Evolutionary conservation across 352 stramenopile species (phyloP), one percentile per base, ranked within the genome.

Genomic region (Blastocystis sp.): DNA sequence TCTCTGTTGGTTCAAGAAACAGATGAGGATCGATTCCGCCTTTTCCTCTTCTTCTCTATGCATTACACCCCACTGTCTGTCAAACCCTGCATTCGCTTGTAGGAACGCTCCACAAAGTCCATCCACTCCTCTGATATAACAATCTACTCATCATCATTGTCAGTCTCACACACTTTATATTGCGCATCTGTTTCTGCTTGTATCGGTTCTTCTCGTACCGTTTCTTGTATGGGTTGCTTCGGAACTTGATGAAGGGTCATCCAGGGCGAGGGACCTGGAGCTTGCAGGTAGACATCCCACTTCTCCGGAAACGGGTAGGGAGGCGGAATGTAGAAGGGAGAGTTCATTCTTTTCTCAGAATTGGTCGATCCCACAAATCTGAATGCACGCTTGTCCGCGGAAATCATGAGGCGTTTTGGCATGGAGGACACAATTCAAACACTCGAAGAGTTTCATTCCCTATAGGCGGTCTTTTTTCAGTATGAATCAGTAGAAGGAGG

Each of bases 271-370:
- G 28, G 5, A 28, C 21, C 23, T 21, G 21, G 9, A 43, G 19
- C 52, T 66, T 81, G 21, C 2, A 10, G 14, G 45, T 34, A 10
- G 17, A 41, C 40, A 9, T 61, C 40, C 56, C 56, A 66, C 9
- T 38, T 28, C n/a, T 81, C 71, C 19, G 71, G 71, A 66, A 81
- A 81, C 0, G 71, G 71, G 62, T 65, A 81, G 7, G 71, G 71
- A 67, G 71, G 71, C 28, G 71, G 71, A 66, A 81, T 34, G 53
- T 74, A 74, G 23, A 34, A 48, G 17, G 1, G 7, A n/a, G 17
- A 48, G 21, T 74, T 34, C 64, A 74, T 74, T 34, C 28, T 34
- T 34, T 34, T 34, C 28, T 34, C 28, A 34, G 28, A 34, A 34
- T 34, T 34, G 28, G 28, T 34, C 28, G 28, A 34, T 34, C 28